Conservation (phyloP, 768 basidiomycete species). For the Lactifluus pinguis region DNA sequence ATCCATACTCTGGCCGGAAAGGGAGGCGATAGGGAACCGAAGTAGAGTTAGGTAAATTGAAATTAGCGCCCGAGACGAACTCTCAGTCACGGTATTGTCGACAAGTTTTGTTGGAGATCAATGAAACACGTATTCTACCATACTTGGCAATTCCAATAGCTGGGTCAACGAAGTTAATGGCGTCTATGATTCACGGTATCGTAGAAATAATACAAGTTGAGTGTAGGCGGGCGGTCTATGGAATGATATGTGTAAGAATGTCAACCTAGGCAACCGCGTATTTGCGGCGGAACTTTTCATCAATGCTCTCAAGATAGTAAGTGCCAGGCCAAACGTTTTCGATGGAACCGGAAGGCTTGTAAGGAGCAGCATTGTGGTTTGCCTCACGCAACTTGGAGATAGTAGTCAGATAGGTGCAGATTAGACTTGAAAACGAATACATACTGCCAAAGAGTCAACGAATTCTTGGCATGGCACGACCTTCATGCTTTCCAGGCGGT, state of each 20-base stretch:
- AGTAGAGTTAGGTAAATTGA: neutral
- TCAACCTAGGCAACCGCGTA: constrained; percentile 35
- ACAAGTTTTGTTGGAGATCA: too few species aligned
- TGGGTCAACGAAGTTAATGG: neutral
- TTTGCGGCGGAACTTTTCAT: constrained; percentile 85
- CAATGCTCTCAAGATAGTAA: constrained; percentile 88
- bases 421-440: neutral
- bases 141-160: too few species aligned
- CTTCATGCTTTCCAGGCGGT: constrained; percentile 74
- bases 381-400: constrained; percentile 70
- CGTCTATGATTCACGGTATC: constrained; percentile 6
- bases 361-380: constrained; percentile 87
- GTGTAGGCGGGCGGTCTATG: neutral
- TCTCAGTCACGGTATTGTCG: too few species aligned
- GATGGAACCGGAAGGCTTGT: constrained; percentile 75
- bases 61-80: too few species aligned
- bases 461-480: constrained; percentile 91
- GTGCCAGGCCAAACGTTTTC: constrained; percentile 92
- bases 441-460: constrained; percentile 67
- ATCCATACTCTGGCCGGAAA: too few species aligned
- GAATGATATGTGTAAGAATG: neutral
- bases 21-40: neutral
- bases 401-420: neutral
- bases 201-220: constrained; percentile 4
- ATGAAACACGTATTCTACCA: too few species aligned